phyloP scores from a whole-genome alignment of 2,329 filamentous ascomycete species.

The Neodidymelliopsis sp. region DNA sequence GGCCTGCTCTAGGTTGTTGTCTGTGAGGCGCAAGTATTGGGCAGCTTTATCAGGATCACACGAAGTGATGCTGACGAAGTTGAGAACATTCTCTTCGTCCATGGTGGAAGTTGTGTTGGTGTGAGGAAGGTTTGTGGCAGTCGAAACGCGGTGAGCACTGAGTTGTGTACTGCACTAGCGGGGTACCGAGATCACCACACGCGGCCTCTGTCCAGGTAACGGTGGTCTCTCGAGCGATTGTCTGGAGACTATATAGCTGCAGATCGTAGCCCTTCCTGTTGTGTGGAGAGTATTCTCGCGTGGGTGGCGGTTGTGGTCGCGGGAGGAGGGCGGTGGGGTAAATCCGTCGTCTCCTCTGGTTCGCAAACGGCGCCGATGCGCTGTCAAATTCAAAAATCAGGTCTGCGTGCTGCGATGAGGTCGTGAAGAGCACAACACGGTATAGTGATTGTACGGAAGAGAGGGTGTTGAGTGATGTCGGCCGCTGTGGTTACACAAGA shows the following conservation, averaged over 20 bases:
- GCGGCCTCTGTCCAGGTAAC: not conserved
- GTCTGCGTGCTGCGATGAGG: not conserved
- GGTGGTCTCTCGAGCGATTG: too few relatives aligned
- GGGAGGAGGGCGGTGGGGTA: constrained; percentile 28
- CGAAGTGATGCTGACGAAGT: constrained; percentile 84
- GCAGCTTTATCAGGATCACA: constrained; percentile 75
- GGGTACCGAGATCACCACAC: constrained; percentile 5
- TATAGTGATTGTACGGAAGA: constrained; percentile 6
- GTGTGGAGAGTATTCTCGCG: too few relatives aligned
- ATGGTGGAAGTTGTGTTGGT: constrained; percentile 30
- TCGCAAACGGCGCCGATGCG: not conserved
- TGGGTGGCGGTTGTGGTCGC: constrained; percentile 23
- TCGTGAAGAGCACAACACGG: not conserved
- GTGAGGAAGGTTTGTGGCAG: constrained; percentile 8
- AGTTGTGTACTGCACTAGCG: constrained; percentile 9
- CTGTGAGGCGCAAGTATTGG: constrained; percentile 85
- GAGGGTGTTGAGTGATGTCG: constrained; percentile 13
- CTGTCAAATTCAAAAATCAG: not conserved
- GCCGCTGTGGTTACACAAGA: constrained; percentile 22
- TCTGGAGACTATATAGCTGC: too few relatives aligned
- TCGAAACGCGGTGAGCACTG: constrained; percentile 2
- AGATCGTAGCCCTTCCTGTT: too few relatives aligned
- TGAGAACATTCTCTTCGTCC: constrained; percentile 68
- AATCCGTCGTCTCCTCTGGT: not conserved
- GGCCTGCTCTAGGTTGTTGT: constrained; percentile 82